Evolutionary conservation across 805 yeast species (phyloP).

Genomic region (Yamadazyma ubonensis): DNA sequence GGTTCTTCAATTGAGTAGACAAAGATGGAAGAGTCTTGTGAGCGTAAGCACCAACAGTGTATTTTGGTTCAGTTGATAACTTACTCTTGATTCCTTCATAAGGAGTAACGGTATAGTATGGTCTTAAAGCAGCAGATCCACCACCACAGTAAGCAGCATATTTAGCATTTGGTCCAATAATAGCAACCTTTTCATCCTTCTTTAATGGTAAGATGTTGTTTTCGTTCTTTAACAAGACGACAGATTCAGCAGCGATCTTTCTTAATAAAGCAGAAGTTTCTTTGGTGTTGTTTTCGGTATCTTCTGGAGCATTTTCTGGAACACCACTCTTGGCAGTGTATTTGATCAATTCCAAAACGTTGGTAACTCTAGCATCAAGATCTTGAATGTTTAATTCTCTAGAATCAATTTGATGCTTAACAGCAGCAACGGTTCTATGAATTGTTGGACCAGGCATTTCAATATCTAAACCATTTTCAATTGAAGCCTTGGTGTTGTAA

Average conservation of each 20-base stretch:
- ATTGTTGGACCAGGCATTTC: slow-evolving; percentile 70
- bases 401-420: slow-evolving; percentile 42
- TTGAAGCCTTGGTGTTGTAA: slow-evolving; percentile 45
- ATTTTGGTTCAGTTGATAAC: slow-evolving; percentile 20
- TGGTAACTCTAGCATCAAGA: slow-evolving; percentile 49
- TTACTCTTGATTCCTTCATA: slow-evolving; percentile 22
- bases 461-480: slow-evolving; percentile 57
- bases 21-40: slow-evolving; percentile 30
- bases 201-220: slow-evolving; percentile 25
- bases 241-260: slow-evolving; percentile 43
- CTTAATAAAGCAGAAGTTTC: slow-evolving; percentile 45
- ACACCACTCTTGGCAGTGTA: slow-evolving; percentile 40
- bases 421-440: slow-evolving; percentile 39
- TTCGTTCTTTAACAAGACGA: slow-evolving; percentile 32
- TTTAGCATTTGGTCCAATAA: slow-evolving; percentile 36
- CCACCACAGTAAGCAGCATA: slow-evolving; percentile 33
- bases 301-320: slow-evolving; percentile 35
- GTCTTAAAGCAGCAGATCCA: slow-evolving; percentile 30
- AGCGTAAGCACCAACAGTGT: slow-evolving; percentile 32
- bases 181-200: slow-evolving; percentile 31
- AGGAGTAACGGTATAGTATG: slow-evolving; percentile 31
- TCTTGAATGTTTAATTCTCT: slow-evolving; percentile 40
- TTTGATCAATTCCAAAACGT: slow-evolving; percentile 48
- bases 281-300: slow-evolving; percentile 40
- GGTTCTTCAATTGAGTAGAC: slow-evolving; percentile 21